phyloP scores from a whole-genome alignment of 306 rosid species.

The Aeschynomene evenia region DNA sequence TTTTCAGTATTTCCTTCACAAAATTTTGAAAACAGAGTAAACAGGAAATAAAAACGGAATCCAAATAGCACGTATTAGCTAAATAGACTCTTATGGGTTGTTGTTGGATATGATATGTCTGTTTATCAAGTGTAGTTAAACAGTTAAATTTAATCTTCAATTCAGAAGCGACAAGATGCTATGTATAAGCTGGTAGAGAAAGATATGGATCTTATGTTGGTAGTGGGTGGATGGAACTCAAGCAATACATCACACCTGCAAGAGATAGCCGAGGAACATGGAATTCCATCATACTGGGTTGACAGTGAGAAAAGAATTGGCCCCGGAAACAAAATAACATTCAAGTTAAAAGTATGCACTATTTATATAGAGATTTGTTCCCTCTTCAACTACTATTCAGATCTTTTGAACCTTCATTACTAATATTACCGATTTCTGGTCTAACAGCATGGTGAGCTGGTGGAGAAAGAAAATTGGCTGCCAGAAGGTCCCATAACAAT shows the following conservation, averaged over 20 bases:
- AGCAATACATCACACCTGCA: constrained; percentile 96
- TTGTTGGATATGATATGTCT: too few species aligned
- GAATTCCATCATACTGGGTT: constrained; percentile 95
- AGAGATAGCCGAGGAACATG: constrained; percentile 93
- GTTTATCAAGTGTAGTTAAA: too few species aligned
- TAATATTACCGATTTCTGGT: background rate
- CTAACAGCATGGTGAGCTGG: constrained; percentile 89
- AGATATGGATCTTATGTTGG: constrained; percentile 77
- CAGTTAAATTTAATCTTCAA: constrained; percentile 2
- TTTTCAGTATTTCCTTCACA: too few species aligned
- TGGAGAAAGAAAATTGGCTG: constrained; percentile 85
- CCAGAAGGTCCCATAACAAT: constrained; percentile 82
- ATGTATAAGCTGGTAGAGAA: constrained; percentile 91
- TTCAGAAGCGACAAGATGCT: constrained; percentile 99
- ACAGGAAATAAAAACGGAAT: too few species aligned
- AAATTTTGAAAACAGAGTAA: too few species aligned
- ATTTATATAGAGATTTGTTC: constrained; percentile 5
- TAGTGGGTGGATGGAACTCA: constrained; percentile 97
- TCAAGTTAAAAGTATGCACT: constrained; percentile 77
- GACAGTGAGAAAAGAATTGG: constrained; percentile 94
- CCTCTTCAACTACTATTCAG: constrained; percentile 2
- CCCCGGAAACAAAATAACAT: constrained; percentile 88
- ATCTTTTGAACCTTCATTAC: background rate
- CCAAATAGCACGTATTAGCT: too few species aligned
- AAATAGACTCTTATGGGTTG: too few species aligned